Base-by-base conservation (phyloP, 371 early-diverging fungal genomes). In the Nematocida minor region DNA sequence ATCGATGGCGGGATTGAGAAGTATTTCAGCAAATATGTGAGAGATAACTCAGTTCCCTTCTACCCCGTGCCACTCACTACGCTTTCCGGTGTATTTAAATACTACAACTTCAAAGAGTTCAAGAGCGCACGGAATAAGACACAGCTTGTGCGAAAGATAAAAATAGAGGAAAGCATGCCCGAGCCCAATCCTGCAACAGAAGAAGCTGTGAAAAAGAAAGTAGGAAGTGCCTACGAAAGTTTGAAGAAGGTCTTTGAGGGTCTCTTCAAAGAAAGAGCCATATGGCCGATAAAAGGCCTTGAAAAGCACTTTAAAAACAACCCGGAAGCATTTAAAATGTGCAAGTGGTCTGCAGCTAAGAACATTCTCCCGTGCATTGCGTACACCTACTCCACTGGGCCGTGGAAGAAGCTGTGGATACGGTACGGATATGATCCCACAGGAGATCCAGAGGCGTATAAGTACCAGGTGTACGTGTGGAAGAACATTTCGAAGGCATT, bases 331-430 rank as follows among this genome's bases (percentile, higher is more conserved):
- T 51, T 70, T 20, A 11, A 57, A 27, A n/a, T 16, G 2, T 25
- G 18, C 11, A 70, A 70, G 42, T 70, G 70, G 70, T 4, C 70
- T 7, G n/a, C 60, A 25, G 51, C 79, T 20, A 85, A 83, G 66
- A 62, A 67, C n/a, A 49, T 79, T 42, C 38, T 83, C n/a, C 69
- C 79, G 18, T 20, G 81, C 14, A 55, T 74, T 63, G 70, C 79
- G 41, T 85, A 82, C 62, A 80, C 63, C 16, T 63, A 60, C 67
- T 49, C 53, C 4, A 66, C 70, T 42, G 85, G 85, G 0, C 85
- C 85, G 2, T 85, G 84, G 84, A 79, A 81, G 48, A 80, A 79
- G 55, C 77, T 67, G 14, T 83, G 85, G 84, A 49, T 82, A 9
- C 42, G 38, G 38, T 82, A 79, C 44, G 83, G 83, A 34, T 78